Base-by-base conservation (phyloP, 345 rosid genomes). In the Nasturtium officinale region DNA sequence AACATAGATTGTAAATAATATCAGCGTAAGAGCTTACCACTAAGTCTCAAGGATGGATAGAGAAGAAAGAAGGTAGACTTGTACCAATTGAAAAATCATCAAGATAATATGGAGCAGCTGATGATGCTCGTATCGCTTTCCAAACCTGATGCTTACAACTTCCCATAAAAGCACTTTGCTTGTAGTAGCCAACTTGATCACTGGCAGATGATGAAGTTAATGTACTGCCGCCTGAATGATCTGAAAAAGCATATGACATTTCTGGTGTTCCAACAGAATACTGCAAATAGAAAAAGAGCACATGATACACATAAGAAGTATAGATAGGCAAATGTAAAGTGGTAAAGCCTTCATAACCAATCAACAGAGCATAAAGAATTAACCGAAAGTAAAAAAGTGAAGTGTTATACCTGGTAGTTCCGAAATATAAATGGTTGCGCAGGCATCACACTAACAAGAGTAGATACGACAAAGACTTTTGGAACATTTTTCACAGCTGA, bases 51-150 rank as follows among this genome's bases (percentile, higher is more conserved):
- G 43, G 21, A 59, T 43, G 32, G 18, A 23, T 20, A 70, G 54
- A 65, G 32, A 53, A 59, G 33, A 54, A 67, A 33, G 61, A 42
- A 46, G 38, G 21, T 56, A 64, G 75, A 43, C 17, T 26, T 29
- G 53, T 88, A 95, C 99, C 98, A 61, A 87, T 90, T 2, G 98
- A 95, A 82, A 83, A 95, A 78, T 95, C 99, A 85, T 95, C 98
- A 59, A 95, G 98, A 85, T 95, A 95, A 83, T 95, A 95, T 15
- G 99, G 99, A 75, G 97, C 98, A 32, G 99, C 99, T 73, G 99
- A 95, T 53, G 99, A 95, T 47, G 99, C 99, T 78, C 98, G 87
- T 77, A 95, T 95, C n/a, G 98, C 99, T 81, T 91, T 87, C 99
- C 99, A 95, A 69, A 90, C 72, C 53, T 85, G 88, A 83, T 95